Percentiles rank a stretch among this genome's conserved stretches.
Evolutionary conservation across 106 monocot genomes (phyloP).

Genomic region (Hemerocallis citrina): DNA sequence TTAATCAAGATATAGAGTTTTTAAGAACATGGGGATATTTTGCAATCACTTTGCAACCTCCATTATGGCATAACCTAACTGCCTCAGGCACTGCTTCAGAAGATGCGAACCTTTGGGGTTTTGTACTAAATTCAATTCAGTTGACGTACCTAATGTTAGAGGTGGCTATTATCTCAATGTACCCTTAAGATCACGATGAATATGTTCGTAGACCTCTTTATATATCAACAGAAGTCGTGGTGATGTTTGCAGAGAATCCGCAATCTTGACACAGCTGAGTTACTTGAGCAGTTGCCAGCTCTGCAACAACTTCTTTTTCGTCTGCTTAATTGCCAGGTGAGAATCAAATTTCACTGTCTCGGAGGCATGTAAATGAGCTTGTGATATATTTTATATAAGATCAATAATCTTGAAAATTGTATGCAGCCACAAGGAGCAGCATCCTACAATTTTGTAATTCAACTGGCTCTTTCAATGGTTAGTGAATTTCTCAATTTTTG

Average conservation of each 20-base stretch:
- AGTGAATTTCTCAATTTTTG: slow-evolving; percentile 19
- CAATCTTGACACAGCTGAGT: slow-evolving; percentile 64
- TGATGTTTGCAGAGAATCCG: slow-evolving; percentile 42
- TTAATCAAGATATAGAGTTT: too few relatives aligned
- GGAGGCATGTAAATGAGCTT: not conserved
- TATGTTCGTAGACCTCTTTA: too few relatives aligned
- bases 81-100: too few relatives aligned
- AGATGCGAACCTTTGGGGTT: too few relatives aligned
- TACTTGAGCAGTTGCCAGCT: slow-evolving; percentile 87
- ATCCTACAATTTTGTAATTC: slow-evolving; percentile 70
- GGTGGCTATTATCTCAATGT: too few relatives aligned
- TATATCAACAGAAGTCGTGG: not conserved
- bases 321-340: slow-evolving; percentile 80
- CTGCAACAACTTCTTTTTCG: slow-evolving; percentile 85
- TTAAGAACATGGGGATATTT: too few relatives aligned
- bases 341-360: not conserved
- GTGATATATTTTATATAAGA: not conserved
- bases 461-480: slow-evolving; percentile 65
- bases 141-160: too few relatives aligned
- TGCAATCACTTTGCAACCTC: too few relatives aligned
- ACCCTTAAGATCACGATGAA: too few relatives aligned
- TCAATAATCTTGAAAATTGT: slow-evolving; percentile 10
- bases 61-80: too few relatives aligned
- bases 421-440: slow-evolving; percentile 94
- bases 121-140: too few relatives aligned